Conservation (phyloP, 305 asterid genomes). For the Solanum hybrid region DNA sequence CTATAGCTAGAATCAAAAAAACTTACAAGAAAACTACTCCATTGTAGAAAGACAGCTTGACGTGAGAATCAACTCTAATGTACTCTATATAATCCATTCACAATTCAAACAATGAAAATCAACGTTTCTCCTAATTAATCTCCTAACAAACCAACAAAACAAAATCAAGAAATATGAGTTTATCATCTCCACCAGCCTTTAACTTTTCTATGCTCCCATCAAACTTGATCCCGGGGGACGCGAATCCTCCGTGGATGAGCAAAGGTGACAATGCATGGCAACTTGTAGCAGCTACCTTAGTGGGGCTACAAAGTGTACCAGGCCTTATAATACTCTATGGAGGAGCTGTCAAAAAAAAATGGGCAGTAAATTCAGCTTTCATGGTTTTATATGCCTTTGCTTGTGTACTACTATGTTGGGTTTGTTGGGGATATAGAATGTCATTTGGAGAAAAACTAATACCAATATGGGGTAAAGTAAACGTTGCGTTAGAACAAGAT, state of each 20-base stretch:
- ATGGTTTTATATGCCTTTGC: constrained; percentile 67
- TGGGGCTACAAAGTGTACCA: constrained; percentile 51
- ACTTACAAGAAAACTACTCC: not conserved
- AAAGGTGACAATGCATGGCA: constrained; percentile 72
- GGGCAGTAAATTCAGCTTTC: constrained; percentile 68
- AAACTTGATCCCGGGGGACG: constrained; percentile 11
- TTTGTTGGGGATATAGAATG: constrained; percentile 45
- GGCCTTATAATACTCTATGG: constrained; percentile 58
- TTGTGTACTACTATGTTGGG: constrained; percentile 50
- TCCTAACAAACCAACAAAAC: not conserved
- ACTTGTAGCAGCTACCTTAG: constrained; percentile 46
- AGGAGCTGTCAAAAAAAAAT: constrained; percentile 54
- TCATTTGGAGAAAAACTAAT: constrained; percentile 41
- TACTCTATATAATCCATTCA: not conserved
- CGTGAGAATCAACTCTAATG: not conserved
- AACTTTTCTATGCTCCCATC: constrained; percentile 17
- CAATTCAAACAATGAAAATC: not conserved
- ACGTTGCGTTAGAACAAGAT: constrained; percentile 32
- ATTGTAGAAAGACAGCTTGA: not conserved
- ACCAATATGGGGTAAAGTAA: constrained; percentile 41
- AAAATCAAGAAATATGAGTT: not conserved
- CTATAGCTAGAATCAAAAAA: not conserved
- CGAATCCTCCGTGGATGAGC: constrained; percentile 47
- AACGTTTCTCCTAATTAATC: not conserved
- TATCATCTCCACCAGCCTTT: constrained; percentile 9